These are phyloP conservation scores for Echium plantagineum DNA, from an alignment of 257 asterid genomes.

Conservation along the genomic window DNA sequence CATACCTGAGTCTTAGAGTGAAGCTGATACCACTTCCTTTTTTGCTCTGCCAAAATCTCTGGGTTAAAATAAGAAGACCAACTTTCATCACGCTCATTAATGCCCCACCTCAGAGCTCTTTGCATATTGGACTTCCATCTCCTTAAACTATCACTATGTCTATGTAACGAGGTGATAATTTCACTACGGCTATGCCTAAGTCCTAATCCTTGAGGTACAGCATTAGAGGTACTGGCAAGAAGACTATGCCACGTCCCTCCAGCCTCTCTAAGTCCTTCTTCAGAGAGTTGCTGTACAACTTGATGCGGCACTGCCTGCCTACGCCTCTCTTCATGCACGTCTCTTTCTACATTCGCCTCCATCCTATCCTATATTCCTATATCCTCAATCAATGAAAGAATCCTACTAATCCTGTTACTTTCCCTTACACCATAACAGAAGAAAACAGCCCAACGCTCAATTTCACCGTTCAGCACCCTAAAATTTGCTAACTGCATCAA, in stretches of 20 bases:
- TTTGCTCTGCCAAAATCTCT: conserved; percentile 85
- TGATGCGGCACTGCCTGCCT: too few species aligned
- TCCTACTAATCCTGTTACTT: too few species aligned
- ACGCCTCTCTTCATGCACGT: too few species aligned
- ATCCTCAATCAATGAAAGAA: too few species aligned
- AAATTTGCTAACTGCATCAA: too few species aligned
- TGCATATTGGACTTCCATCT: conserved; percentile 56
- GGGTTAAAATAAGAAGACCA: conserved; percentile 51
- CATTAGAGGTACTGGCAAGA: conserved; percentile 16
- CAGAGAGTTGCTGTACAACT: too few species aligned
- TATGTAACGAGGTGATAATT: conserved; percentile 27
- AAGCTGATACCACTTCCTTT: conserved; percentile 85
- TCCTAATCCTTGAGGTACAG: conserved; percentile 18
- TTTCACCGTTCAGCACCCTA: too few species aligned
- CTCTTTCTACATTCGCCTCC: too few species aligned
- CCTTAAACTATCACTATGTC: conserved; percentile 32
- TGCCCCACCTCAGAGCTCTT: conserved; percentile 55
- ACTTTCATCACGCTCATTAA: conserved; percentile 32
- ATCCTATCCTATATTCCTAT: too few species aligned
- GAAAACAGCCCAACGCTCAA: too few species aligned
- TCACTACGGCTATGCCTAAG: conserved; percentile 65
- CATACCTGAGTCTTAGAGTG: conserved; percentile 69
- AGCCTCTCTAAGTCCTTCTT: too few species aligned
- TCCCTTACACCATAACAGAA: too few species aligned
- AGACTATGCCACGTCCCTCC: conserved; percentile 11